phyloP scores from a whole-genome alignment of 2,329 filamentous ascomycete genomes.

The Coleophoma crateriformis region DNA sequence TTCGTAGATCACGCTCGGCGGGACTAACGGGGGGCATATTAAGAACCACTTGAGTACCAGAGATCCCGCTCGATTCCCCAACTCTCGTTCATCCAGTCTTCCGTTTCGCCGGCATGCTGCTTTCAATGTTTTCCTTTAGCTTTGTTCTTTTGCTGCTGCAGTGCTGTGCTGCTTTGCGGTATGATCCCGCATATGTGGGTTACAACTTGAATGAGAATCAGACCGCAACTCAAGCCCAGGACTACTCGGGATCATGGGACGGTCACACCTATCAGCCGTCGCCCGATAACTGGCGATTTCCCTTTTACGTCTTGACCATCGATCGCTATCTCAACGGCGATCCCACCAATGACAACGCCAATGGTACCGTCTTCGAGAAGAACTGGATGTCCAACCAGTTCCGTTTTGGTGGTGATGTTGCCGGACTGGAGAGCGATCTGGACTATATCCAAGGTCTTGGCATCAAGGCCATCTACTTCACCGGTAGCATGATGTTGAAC shows the following conservation, averaged over 20 bases:
- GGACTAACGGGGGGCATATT: neutral
- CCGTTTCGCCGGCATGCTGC: neutral
- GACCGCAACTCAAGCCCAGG: conserved; percentile 26
- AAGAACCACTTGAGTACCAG: neutral
- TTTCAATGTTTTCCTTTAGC: neutral
- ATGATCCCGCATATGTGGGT: conserved; percentile 23
- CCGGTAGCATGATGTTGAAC: conserved; percentile 57
- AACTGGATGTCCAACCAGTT: conserved; percentile 52
- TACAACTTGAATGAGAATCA: conserved; percentile 53
- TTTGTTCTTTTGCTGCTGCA: neutral
- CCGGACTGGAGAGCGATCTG: conserved; percentile 51
- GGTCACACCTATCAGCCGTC: conserved; percentile 47
- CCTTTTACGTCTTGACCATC: conserved; percentile 58
- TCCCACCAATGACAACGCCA: conserved; percentile 56
- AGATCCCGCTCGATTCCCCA: neutral
- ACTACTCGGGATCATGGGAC: conserved; percentile 51
- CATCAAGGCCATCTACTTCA: conserved; percentile 59
- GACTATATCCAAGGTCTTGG: conserved; percentile 62
- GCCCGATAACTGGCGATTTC: conserved; percentile 57
- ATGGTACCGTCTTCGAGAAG: conserved; percentile 54
- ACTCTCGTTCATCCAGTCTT: neutral
- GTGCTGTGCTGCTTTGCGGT: conserved; percentile 4
- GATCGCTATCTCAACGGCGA: conserved; percentile 62
- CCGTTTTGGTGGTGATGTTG: conserved; percentile 55
- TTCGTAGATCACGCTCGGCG: too few species aligned